Base-by-base conservation (phyloP, 2,329 filamentous ascomycete species). In the Orbilia quercus region DNA sequence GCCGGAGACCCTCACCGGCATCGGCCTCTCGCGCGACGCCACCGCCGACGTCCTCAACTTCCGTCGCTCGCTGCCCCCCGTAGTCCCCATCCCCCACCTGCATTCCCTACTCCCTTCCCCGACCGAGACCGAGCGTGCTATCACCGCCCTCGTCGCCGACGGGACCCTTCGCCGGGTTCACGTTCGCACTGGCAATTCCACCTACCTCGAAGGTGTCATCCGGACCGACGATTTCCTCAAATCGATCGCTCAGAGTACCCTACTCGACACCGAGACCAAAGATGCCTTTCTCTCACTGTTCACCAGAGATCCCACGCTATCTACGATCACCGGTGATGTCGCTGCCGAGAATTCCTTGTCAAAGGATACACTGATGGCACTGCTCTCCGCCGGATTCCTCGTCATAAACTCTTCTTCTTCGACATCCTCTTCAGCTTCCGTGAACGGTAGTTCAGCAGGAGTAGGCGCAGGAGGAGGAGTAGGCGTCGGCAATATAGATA, bases 1-100 rank as follows among this genome's bases (percentile, higher is more conserved):
- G 11, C 74, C 74, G 4, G 62, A 62, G 38, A 70, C 69, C 38
- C 69, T 75, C 38, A 63, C 55, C n/a, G 70, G 70, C 28, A 58
- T 74, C 12, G 74, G 74, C 20, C 23, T 75, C n/a, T 75, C 74
- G 14, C 62, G 67, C 14, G 57, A 66, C 11, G 31, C 53, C 20
- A 55, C 70, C 45, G 62, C 74, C n/a, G 74, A 75, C 4, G 50
- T 70, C 16, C 51, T 74, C 12, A 62, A 63, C 25, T 70, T 60
- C 53, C 74, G 74, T 28, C 57, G 54, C 2, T 36, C 57, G 3
- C 47, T 75, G 9, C 74, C 74, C 18, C 58, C 44, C 12, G 70
- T 74, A n/a, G 70, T 74, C 11, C 62, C 57, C 20, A 23, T 64
- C 7, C 40, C 59, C 31, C 70, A 74, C 28, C 50, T 74, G 0